Percentiles rank a stretch among this genome's conserved stretches.
Evolutionary conservation across 2,329 filamentous ascomycete genomes (phyloP).

Genomic region (Xylariaceae sp.): DNA sequence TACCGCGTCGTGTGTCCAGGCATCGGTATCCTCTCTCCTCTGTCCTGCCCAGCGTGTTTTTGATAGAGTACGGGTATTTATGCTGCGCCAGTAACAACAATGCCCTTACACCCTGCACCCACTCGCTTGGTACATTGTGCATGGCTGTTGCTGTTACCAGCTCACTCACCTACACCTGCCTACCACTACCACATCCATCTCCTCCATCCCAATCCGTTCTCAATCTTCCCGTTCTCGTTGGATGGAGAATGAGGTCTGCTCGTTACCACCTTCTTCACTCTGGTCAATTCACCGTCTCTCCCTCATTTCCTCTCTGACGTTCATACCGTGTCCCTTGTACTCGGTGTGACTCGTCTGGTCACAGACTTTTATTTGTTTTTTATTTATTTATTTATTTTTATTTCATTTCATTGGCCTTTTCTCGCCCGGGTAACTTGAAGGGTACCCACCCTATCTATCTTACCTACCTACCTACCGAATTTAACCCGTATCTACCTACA

Average conservation of each 20-base stretch:
- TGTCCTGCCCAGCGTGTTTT: neutral
- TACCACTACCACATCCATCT: neutral
- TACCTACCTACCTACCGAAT: neutral
- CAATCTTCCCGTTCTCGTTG: neutral
- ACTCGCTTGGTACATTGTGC: conserved; percentile 1
- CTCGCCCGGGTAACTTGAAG: neutral
- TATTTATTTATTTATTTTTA: neutral
- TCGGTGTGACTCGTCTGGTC: neutral
- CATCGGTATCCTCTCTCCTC: neutral
- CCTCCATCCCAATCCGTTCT: neutral
- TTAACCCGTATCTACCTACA: neutral
- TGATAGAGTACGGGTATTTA: neutral
- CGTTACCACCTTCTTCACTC: neutral
- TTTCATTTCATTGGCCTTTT: neutral
- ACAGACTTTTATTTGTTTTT: neutral
- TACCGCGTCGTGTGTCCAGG: conserved; percentile 11
- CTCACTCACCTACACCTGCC: neutral
- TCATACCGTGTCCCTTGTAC: neutral
- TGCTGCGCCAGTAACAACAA: conserved; percentile 1
- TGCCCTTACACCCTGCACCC: neutral
- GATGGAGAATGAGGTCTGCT: neutral
- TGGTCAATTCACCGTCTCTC: neutral
- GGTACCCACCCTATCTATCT: neutral
- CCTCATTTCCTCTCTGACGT: neutral
- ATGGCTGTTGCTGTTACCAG: conserved; percentile 1